Conservation (phyloP, 2,329 filamentous ascomycete genomes). For the Calonectria hongkongensis region DNA sequence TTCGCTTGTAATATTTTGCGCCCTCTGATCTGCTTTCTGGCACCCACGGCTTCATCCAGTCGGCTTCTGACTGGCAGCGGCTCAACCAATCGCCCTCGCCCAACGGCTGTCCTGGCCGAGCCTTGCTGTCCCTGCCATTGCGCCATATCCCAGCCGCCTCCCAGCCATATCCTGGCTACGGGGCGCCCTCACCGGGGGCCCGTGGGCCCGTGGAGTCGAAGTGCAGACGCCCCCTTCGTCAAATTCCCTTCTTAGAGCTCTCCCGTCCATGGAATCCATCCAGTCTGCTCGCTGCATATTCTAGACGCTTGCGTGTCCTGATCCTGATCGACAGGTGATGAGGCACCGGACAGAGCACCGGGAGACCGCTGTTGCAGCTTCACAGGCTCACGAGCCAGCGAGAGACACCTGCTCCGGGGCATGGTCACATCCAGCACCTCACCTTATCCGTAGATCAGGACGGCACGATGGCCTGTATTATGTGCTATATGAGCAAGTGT, state of each 20-base stretch:
- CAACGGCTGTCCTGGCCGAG: constrained; percentile 46
- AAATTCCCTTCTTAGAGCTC: constrained; percentile 47
- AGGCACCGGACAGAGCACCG: constrained; percentile 21
- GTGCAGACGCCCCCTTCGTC: constrained; percentile 43
- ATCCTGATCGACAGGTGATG: constrained; percentile 45
- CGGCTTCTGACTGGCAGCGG: constrained; percentile 24
- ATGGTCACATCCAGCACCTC: constrained; percentile 22
- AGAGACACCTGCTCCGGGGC: constrained; percentile 13
- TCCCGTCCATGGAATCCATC: constrained; percentile 45
- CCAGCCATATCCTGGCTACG: constrained; percentile 43
- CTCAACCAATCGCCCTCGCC: constrained; percentile 42
- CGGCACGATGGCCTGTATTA: constrained; percentile 12
- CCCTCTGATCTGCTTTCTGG: constrained; percentile 21
- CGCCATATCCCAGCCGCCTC: constrained; percentile 52
- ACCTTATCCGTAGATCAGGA: constrained; percentile 20
- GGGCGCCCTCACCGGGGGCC: constrained; percentile 40
- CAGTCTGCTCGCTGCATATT: constrained; percentile 33
- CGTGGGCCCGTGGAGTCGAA: constrained; percentile 48
- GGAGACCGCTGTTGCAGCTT: constrained; percentile 21
- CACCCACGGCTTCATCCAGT: constrained; percentile 7
- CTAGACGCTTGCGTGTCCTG: constrained; percentile 54
- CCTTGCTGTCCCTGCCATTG: constrained; percentile 52
- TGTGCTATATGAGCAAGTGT: constrained; percentile 22
- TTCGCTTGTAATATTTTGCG: constrained; percentile 23
- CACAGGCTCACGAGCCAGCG: constrained; percentile 9